Percentiles rank a stretch among this genome's conserved stretches.
These are phyloP conservation scores for Mariannaea elegans DNA, from an alignment of 2,329 filamentous ascomycete genomes.

Conservation along the genomic window DNA sequence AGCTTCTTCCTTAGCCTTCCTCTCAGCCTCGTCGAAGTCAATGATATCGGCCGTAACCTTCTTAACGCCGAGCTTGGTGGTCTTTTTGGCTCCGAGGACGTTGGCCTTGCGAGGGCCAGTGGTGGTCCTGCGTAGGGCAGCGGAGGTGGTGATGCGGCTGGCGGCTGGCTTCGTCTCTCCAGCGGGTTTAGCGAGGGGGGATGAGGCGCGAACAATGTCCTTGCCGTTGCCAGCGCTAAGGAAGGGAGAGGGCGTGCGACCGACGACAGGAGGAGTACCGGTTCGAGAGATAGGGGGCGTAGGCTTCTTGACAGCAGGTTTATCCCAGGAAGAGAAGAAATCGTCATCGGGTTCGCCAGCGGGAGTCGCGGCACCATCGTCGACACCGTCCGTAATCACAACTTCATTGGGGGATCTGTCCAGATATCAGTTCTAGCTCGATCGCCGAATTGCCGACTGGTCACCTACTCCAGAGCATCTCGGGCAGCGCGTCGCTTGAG, in stretches of 20 bases:
- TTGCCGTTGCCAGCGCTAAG: slow-evolving; percentile 80
- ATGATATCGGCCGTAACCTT: slow-evolving; percentile 84
- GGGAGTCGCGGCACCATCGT: slow-evolving; percentile 78
- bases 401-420: slow-evolving; percentile 84
- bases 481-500: slow-evolving; percentile 84
- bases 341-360: slow-evolving; percentile 88
- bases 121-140: slow-evolving; percentile 82
- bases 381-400: slow-evolving; percentile 78
- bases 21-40: slow-evolving; percentile 97
- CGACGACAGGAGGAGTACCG: slow-evolving; percentile 81
- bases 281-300: slow-evolving; percentile 93
- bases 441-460: not conserved
- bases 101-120: slow-evolving; percentile 80
- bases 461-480: slow-evolving; percentile 82
- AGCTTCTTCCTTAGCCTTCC: slow-evolving; percentile 96
- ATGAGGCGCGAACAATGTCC: slow-evolving; percentile 78
- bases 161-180: slow-evolving; percentile 67
- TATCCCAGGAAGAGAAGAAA: slow-evolving; percentile 99
- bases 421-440: slow-evolving; percentile 35
- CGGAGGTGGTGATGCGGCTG: slow-evolving; percentile 78
- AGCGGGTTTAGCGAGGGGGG: slow-evolving; percentile 75
- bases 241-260: slow-evolving; percentile 89
- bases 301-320: slow-evolving; percentile 94
- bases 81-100: slow-evolving; percentile 87
- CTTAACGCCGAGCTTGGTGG: slow-evolving; percentile 87